These are phyloP conservation scores for Rhododendron henanense DNA, from an alignment of 148 eudicot genomes.

Conservation along the genomic window DNA sequence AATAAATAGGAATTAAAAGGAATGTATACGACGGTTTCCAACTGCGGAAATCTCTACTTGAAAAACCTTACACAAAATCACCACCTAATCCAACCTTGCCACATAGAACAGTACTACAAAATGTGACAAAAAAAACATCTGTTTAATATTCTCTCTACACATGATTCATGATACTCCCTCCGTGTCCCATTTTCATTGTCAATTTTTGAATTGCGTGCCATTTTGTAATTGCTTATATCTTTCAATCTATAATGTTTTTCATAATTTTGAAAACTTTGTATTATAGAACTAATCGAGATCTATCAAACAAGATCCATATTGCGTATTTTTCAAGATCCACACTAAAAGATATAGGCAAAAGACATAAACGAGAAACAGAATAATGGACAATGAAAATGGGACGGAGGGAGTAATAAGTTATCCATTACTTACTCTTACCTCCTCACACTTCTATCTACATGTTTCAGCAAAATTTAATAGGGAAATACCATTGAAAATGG, in stretches of 20 bases:
- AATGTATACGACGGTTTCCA: not conserved
- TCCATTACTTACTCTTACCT: slow-evolving; percentile 55
- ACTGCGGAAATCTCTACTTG: not conserved
- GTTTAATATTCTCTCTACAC: not conserved
- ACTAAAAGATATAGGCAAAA: no score
- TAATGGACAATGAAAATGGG: no score
- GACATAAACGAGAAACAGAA: no score
- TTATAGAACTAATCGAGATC: no score
- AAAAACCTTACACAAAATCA: not conserved
- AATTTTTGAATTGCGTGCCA: no score
- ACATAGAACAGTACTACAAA: not conserved
- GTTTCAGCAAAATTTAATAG: slow-evolving; percentile 51
- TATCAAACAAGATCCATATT: no score
- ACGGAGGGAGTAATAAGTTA: not conserved
- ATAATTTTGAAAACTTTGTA: no score
- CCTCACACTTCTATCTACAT: slow-evolving; percentile 43
- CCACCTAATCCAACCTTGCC: not conserved
- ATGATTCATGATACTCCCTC: not conserved
- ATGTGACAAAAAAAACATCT: not conserved
- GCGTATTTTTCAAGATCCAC: no score
- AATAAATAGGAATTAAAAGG: not conserved
- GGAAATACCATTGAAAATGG: slow-evolving; percentile 17
- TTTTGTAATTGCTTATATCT: no score
- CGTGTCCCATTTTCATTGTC: no score
- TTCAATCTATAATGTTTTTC: no score